Evolutionary conservation across 2,329 filamentous ascomycete species (phyloP), one percentile per base, ranked within the genome.

Genomic region (Macrophomina phaseolina): DNA sequence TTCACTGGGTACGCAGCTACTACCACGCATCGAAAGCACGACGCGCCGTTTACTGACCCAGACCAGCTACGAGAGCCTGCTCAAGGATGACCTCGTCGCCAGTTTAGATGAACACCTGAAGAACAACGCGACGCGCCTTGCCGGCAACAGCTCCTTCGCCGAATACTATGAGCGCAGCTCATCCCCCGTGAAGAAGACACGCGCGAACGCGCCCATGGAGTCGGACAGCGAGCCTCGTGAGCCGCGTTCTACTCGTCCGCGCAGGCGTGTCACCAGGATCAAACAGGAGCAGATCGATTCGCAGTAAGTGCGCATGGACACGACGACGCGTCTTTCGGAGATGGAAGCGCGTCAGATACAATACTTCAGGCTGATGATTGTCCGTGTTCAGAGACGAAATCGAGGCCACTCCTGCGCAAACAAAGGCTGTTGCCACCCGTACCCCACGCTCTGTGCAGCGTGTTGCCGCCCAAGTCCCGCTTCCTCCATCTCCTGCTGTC

Each of bases 401-500:
- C 77, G 75, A 68, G 70, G 60, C 60, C 16, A 30, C 79, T 32
- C 79, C 68, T 79, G 84, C 48, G 80, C 85, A 70, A 72, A 85
- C 68, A 74, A 82, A 72, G 80, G 82, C 71, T 84, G 84, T 64
- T 82, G 85, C 16, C 81, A 79, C 69, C 38, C 67, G 67, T 40
- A 70, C 67, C 40, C 68, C 80, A 3, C 74, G 75, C 60, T 69
- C 78, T 58, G 67, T 76, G 40, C 70, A 76, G 34, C 71, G 72
- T 46, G 76, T 83, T 9, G 75, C 81, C 5, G 78, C 81, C 67
- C 89, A 87, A 73, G 86, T 93, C 62, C 87, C 89, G n/a, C 83
- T 96, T 62, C 92, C 92, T 28, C 89, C 92, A 8, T 93, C 92
- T 1, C 93, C 93, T 5, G 89, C 91, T 48, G 88, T 91, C 68